phyloP scores from a whole-genome alignment of 345 rosid species.

The Anastatica hierochuntica region DNA sequence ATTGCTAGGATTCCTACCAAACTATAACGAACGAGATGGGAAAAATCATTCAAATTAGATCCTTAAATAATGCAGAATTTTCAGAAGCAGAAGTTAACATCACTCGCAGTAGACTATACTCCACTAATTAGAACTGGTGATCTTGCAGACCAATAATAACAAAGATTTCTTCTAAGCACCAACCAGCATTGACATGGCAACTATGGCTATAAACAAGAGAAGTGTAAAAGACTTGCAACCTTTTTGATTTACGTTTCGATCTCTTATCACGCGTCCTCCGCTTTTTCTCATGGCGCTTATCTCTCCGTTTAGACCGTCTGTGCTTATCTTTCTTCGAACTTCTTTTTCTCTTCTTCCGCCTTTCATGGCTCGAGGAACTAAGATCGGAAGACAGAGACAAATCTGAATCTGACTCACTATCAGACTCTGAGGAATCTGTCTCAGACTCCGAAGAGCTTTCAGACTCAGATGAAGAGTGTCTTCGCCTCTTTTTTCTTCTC shows the following conservation, averaged over 20 bases:
- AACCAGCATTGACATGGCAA: too few species aligned
- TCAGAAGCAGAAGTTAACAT: background rate
- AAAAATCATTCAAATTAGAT: too few species aligned
- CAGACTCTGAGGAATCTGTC: constrained; percentile 65
- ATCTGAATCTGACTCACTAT: constrained; percentile 64
- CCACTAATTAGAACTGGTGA: background rate
- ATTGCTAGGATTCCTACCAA: too few species aligned
- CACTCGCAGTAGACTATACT: background rate
- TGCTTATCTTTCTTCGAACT: constrained; percentile 63
- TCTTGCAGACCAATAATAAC: background rate
- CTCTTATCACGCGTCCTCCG: constrained; percentile 56
- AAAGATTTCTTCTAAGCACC: too few species aligned
- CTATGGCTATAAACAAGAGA: too few species aligned
- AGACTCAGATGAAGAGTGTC: constrained; percentile 65
- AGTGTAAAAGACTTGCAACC: too few species aligned
- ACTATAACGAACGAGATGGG: too few species aligned
- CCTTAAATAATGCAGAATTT: too few species aligned
- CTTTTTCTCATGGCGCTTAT: constrained; percentile 67
- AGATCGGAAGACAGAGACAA: constrained; percentile 57
- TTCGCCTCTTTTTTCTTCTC: constrained; percentile 63
- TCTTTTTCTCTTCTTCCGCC: constrained; percentile 69
- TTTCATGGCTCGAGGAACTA: constrained; percentile 87
- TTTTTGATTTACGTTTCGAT: constrained; percentile 67
- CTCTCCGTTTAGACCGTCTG: constrained; percentile 61
- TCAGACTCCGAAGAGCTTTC: constrained; percentile 81